Percentiles rank a stretch among this genome's conserved stretches.
phyloP scores from a whole-genome alignment of 2,329 filamentous ascomycete species.

The Scopulariopsis brevicaulis region DNA sequence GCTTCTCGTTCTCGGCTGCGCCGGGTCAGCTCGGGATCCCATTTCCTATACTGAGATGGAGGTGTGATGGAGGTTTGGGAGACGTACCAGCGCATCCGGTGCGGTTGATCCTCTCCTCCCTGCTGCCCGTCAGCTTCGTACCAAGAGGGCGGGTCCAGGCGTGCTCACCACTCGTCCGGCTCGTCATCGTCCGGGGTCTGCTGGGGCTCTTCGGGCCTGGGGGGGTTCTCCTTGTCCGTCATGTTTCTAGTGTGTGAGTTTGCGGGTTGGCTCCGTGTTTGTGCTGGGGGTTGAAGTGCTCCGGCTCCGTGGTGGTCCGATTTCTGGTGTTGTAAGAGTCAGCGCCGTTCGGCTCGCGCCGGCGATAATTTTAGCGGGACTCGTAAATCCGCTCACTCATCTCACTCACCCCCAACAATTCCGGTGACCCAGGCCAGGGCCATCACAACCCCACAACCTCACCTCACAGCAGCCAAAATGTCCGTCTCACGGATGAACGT shows the following conservation, averaged over 20 bases:
- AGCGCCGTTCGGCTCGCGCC: constrained; percentile 8
- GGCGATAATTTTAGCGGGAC: constrained; percentile 37
- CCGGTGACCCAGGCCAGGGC: background rate
- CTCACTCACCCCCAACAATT: background rate
- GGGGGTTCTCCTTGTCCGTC: constrained; percentile 23
- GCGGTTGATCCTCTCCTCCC: constrained; percentile 97
- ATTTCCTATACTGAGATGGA: no score
- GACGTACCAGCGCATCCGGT: constrained; percentile 77
- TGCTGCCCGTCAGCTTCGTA: constrained; percentile 22
- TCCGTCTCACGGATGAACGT: constrained; percentile 69
- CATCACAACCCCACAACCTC: background rate
- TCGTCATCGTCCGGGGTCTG: constrained; percentile 62
- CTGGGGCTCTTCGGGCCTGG: constrained; percentile 22
- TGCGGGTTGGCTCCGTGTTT: background rate
- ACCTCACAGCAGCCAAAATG: constrained; percentile 30
- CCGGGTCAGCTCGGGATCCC: background rate
- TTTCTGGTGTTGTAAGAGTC: background rate
- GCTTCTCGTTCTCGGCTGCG: constrained; percentile 74
- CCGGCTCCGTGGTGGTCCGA: background rate
- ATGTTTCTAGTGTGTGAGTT: background rate
- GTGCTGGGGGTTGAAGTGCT: background rate
- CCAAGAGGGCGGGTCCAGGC: background rate
- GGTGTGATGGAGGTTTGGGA: background rate
- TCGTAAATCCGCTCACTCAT: background rate
- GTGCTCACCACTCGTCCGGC: constrained; percentile 80